Conservation (phyloP, 2,329 filamentous ascomycete genomes). For the Coleophoma eucalyptorum region DNA sequence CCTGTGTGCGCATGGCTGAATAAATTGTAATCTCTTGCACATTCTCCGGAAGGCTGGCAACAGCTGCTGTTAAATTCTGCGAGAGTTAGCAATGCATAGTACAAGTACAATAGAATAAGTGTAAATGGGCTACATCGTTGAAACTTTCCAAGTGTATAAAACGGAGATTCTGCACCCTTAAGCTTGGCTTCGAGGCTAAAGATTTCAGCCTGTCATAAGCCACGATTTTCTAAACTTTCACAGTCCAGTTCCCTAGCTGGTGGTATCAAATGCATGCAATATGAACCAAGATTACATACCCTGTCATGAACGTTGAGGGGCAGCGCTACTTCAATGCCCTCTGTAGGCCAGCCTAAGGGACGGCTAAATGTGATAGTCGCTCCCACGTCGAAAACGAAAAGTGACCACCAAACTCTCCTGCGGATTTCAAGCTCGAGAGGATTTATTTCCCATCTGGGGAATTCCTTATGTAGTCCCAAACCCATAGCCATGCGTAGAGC, state of each 20-base stretch:
- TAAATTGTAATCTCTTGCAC: slow-evolving; percentile 35
- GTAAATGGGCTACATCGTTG: too few relatives aligned
- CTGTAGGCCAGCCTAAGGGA: slow-evolving; percentile 10
- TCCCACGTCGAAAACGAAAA: slow-evolving; percentile 14
- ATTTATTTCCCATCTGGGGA: slow-evolving; percentile 10
- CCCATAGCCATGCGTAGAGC: slow-evolving; percentile 82
- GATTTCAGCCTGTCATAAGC: too few relatives aligned
- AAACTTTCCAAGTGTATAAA: too few relatives aligned
- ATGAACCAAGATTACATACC: slow-evolving; percentile 1
- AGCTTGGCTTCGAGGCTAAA: too few relatives aligned
- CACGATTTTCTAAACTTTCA: too few relatives aligned
- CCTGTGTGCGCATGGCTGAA: slow-evolving; percentile 36
- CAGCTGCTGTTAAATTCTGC: slow-evolving; percentile 23
- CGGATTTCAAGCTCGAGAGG: slow-evolving; percentile 13
- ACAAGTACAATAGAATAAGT: neutral
- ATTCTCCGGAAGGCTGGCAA: slow-evolving; percentile 31
- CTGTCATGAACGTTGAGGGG: slow-evolving; percentile 12
- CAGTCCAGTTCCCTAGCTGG: too few relatives aligned
- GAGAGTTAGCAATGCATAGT: neutral
- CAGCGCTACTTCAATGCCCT: slow-evolving; percentile 10
- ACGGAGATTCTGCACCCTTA: too few relatives aligned
- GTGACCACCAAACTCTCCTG: slow-evolving; percentile 12
- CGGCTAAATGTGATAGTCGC: slow-evolving; percentile 14
- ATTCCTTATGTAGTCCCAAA: slow-evolving; percentile 37
- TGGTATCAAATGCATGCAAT: too few relatives aligned